Conservation (phyloP, 805 yeast genomes). For the Scheffersomyces ergatensis region DNA sequence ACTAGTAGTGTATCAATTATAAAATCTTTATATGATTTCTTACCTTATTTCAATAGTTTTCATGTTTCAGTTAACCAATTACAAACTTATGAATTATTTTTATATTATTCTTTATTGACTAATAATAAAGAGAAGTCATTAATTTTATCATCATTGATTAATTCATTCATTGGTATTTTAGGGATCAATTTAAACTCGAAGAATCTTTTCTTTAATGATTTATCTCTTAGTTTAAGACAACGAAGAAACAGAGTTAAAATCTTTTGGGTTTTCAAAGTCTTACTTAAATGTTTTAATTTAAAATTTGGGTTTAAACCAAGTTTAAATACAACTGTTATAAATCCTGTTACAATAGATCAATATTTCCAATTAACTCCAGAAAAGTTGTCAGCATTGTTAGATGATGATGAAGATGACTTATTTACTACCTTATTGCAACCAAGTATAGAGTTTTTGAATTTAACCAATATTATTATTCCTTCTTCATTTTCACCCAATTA, state of each 20-base stretch:
- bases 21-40: constrained; percentile 42
- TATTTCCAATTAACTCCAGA: constrained; percentile 45
- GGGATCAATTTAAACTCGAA: constrained; percentile 42
- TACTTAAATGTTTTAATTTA: constrained; percentile 39
- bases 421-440: constrained; percentile 38
- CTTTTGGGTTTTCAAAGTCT: constrained; percentile 46
- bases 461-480: constrained; percentile 43
- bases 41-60: constrained; percentile 47
- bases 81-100: constrained; percentile 48
- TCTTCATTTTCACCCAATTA: constrained; percentile 46
- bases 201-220: constrained; percentile 44
- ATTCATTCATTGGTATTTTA: constrained; percentile 41
- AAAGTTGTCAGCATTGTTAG: constrained; percentile 34
- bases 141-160: constrained; percentile 35
- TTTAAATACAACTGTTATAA: constrained; percentile 44
- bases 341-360: constrained; percentile 45
- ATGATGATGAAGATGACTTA: constrained; percentile 26
- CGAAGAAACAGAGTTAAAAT: constrained; percentile 38
- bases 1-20: constrained; percentile 27
- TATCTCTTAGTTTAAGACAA: constrained; percentile 37
- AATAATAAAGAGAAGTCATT: constrained; percentile 41
- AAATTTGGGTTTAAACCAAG: constrained; percentile 47
- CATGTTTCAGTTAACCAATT: constrained; percentile 47
- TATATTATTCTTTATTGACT: constrained; percentile 45
- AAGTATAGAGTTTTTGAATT: constrained; percentile 41